Percentiles rank a stretch among this genome's conserved stretches.
Conservation (phyloP, 2,329 filamentous ascomycete genomes). For the Fusarium cicatricum region DNA sequence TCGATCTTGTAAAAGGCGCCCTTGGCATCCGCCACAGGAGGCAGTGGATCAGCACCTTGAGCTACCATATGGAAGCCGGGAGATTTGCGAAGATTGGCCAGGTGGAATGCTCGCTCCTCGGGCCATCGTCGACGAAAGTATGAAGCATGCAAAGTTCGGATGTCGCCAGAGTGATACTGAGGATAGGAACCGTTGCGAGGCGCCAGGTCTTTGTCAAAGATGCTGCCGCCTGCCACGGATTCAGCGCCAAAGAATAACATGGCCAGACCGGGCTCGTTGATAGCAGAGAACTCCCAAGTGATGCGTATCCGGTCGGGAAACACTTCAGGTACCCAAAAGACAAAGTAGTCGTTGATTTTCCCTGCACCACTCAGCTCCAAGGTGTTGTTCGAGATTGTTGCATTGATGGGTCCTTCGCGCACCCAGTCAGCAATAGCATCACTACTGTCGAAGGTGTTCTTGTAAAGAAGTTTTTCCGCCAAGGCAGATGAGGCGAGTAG, state of each 20-base stretch:
- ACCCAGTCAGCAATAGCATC: conserved; percentile 28
- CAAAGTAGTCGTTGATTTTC: conserved; percentile 29
- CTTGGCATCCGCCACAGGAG: conserved; percentile 27
- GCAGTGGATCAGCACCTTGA: conserved; percentile 36
- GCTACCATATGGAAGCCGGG: conserved; percentile 36
- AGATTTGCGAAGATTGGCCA: conserved; percentile 37
- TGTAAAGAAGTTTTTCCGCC: conserved; percentile 33
- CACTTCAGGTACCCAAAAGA: conserved; percentile 35
- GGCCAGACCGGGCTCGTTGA: conserved; percentile 32
- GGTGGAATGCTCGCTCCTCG: conserved; percentile 35
- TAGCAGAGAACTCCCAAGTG: conserved; percentile 34
- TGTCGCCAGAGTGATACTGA: conserved; percentile 38
- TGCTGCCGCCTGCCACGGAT: conserved; percentile 30
- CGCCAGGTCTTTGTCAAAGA: conserved; percentile 29
- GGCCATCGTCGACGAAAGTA: conserved; percentile 39
- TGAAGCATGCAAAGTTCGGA: conserved; percentile 34
- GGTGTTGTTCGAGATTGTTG: conserved; percentile 33
- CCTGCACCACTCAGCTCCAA: conserved; percentile 30
- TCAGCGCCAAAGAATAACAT: conserved; percentile 39
- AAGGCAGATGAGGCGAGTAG: conserved; percentile 4
- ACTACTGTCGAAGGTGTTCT: conserved; percentile 29
- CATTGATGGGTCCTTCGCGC: conserved; percentile 31
- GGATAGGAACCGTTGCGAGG: conserved; percentile 37
- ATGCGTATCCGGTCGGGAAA: conserved; percentile 38
- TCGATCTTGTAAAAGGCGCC: conserved; percentile 36